These are phyloP conservation scores for Cryptococcus neoformans DNA, from an alignment of 1,284 basidiomycete species.

Conservation along the genomic window DNA sequence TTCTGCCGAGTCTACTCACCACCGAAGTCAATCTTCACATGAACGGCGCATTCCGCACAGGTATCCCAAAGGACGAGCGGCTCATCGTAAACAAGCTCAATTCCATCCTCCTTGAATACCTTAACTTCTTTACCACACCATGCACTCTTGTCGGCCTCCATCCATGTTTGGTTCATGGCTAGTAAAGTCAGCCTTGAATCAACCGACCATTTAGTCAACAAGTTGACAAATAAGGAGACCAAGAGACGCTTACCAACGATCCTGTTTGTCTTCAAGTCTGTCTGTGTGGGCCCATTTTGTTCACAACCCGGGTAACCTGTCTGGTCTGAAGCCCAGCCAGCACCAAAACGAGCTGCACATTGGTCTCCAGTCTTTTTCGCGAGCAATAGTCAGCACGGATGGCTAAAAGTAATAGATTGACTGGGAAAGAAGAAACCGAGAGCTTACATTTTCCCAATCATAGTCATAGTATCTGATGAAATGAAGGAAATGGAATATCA, in stretches of 20 bases:
- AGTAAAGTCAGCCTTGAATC: neutral
- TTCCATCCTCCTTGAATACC: slow-evolving; percentile 2
- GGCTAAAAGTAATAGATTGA: no score
- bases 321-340: slow-evolving; percentile 2
- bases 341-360: slow-evolving; percentile 1
- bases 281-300: slow-evolving; percentile 1
- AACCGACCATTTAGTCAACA: neutral
- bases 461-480: neutral
- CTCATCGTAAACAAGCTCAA: slow-evolving; percentile 10
- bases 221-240: neutral
- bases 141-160: slow-evolving; percentile 4
- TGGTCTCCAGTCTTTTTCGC: neutral
- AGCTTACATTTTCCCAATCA: neutral
- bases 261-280: slow-evolving; percentile 10
- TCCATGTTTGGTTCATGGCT: slow-evolving; percentile 9
- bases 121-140: slow-evolving; percentile 17
- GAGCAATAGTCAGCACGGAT: no score
- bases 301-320: slow-evolving; percentile 5
- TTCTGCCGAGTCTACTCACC: neutral
- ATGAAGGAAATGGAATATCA: neutral
- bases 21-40: slow-evolving; percentile 17
- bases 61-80: slow-evolving; percentile 26
- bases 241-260: slow-evolving; percentile 13
- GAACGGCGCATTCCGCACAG: slow-evolving; percentile 17
- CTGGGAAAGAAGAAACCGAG: no score